Evolutionary conservation across 2,329 filamentous ascomycete species (phyloP).

Genomic region (Penicillium sp.): DNA sequence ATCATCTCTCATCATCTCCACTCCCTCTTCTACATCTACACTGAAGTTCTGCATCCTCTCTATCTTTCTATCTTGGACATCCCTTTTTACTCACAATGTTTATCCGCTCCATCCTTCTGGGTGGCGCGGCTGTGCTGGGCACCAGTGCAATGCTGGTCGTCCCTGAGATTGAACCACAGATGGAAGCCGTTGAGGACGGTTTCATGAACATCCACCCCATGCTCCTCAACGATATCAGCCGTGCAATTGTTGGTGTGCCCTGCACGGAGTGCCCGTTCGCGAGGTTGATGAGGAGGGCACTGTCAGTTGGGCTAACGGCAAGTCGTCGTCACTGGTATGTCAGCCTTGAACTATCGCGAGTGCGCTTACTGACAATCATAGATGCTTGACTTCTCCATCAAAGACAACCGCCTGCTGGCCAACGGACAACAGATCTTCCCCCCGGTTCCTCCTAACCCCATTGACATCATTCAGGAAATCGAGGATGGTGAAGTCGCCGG

Average conservation of each 20-base stretch:
- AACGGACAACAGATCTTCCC: constrained; percentile 41
- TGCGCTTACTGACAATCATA: constrained; percentile 11
- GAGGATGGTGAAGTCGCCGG: constrained; percentile 35
- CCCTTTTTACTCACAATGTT: constrained; percentile 30
- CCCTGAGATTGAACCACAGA: constrained; percentile 30
- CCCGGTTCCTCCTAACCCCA: constrained; percentile 26
- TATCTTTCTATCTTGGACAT: constrained; percentile 11
- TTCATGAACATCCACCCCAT: constrained; percentile 25
- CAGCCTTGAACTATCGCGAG: background rate
- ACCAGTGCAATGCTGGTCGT: constrained; percentile 38
- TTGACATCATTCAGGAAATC: constrained; percentile 34
- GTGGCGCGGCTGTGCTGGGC: constrained; percentile 32
- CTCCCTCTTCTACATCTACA: constrained; percentile 1
- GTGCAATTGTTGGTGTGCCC: constrained; percentile 29
- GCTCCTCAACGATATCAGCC: constrained; percentile 24
- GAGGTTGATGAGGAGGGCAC: constrained; percentile 26
- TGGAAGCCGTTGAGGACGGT: constrained; percentile 20
- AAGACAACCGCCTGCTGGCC: constrained; percentile 32
- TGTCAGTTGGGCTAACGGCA: constrained; percentile 33
- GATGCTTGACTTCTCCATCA: constrained; percentile 36
- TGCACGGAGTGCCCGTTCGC: constrained; percentile 41
- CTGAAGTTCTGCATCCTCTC: background rate
- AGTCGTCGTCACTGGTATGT: constrained; percentile 36
- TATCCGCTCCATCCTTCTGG: constrained; percentile 34
- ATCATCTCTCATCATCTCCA: constrained; percentile 8